Evolutionary conservation across 495 filamentous ascomycete genomes (phyloP), one percentile per base, ranked within the genome.

Genomic region (Oleoguttula mirabilis): DNA sequence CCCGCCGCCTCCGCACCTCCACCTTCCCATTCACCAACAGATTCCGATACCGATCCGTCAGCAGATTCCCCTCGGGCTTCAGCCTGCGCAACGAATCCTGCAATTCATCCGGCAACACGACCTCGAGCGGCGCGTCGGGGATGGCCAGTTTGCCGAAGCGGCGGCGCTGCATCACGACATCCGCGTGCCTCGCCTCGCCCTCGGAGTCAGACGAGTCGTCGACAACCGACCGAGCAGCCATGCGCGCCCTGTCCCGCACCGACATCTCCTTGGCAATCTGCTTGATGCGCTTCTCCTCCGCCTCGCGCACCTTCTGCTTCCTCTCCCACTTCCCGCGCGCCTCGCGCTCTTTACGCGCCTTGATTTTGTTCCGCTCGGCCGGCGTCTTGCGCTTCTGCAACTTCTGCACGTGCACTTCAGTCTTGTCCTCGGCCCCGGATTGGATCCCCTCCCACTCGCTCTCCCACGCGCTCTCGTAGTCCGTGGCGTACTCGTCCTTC

Each of bases 21-120:
- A 96, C 61, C 63, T 90, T 93, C 36, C 90, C 92, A 46, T 84
- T 70, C 21, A 96, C 73, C 31, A 94, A 66, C 59, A 95, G 69
- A 60, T 74, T 94, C 39, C 92, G 72, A 67, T 92, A 95, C 21
- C 90, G 71, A 51, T 98, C 90, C 50, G 84, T 83, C 52, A 96
- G 67, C 27, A 95, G 65, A 53, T 94, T 93, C 14, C 90, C 90
- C 61, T 98, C 88, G 1, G 90, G 90, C 64, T 93, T 95, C 39
- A 98, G 68, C 11, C 80, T 63, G 36, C 90, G 71, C 23, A 98
- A 65, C 3, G 85, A 94, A 44, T 98, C 90, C 55, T 88, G 81
- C 31, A 98, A 69, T 60, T 98, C 90, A 52, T 95, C 88, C 2
- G 86, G 84, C 21, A 98, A 70, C 4, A 94, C 85, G 32, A 98